These are phyloP conservation scores for Tolypocladium album DNA, from an alignment of 2,329 filamentous ascomycete species.

Conservation along the genomic window DNA sequence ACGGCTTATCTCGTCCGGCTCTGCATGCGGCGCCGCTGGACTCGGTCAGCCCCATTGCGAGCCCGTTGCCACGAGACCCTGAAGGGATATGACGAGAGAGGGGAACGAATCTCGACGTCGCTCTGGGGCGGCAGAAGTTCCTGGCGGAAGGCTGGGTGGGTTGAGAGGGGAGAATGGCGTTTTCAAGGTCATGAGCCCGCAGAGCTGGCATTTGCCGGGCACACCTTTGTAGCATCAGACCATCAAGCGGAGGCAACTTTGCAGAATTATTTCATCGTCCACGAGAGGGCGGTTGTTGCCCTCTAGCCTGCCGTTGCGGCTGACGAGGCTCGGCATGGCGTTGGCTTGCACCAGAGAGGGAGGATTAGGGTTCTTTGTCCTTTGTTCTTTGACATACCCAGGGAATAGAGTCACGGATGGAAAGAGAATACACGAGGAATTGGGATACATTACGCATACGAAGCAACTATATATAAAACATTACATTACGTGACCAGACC, in stretches of 20 bases:
- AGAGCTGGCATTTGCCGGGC: conserved; percentile 2
- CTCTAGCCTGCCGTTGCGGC: neutral
- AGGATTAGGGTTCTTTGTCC: neutral
- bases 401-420: neutral
- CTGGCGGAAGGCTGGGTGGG: neutral
- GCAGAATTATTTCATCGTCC: neutral
- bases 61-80: conserved; percentile 15
- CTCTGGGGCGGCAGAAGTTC: neutral
- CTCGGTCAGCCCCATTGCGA: conserved; percentile 47
- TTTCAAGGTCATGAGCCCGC: neutral
- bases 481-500: neutral
- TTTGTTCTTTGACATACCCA: neutral
- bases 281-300: neutral
- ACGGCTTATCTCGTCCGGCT: conserved; percentile 57
- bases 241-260: neutral
- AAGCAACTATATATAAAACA: neutral
- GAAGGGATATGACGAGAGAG: neutral
- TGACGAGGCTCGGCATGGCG: neutral
- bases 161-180: neutral
- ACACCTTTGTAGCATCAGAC: neutral
- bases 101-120: neutral
- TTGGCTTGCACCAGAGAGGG: neutral
- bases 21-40: conserved; percentile 81
- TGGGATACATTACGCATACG: neutral
- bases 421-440: neutral